Evolutionary conservation across 2,329 filamentous ascomycete species (phyloP).

Genomic region (Hypoxylon rubiginosum): DNA sequence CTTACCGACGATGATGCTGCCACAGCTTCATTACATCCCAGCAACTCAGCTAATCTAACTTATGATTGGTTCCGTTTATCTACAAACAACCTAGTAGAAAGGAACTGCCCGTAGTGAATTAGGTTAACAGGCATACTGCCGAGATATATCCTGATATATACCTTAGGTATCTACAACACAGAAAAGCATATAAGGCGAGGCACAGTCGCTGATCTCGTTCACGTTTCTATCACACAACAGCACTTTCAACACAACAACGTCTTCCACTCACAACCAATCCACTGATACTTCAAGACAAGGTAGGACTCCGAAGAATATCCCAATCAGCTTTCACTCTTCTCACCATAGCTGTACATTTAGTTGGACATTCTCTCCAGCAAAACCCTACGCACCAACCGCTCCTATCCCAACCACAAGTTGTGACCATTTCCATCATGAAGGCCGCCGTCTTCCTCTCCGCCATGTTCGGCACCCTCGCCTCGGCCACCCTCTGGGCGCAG

Average conservation of each 20-base stretch:
- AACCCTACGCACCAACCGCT: not conserved
- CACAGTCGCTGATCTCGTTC: not conserved
- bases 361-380: not conserved
- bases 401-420: not conserved
- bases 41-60: not conserved
- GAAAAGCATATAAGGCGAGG: not conserved
- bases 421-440: not conserved
- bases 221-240: not conserved
- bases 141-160: not conserved
- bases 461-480: constrained; percentile 1
- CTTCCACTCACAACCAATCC: not conserved
- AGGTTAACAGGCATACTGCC: too few species aligned
- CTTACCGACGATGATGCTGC: not conserved
- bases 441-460: constrained; percentile 7
- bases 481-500: constrained; percentile 27
- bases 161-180: not conserved
- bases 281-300: not conserved
- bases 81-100: too few species aligned
- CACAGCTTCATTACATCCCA: too few species aligned
- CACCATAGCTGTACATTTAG: not conserved
- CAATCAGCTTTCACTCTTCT: not conserved
- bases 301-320: not conserved
- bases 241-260: not conserved
- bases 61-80: not conserved
- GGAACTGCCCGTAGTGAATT: too few species aligned